A percentile compares a stretch with the other conserved stretches of the same genome.
These are phyloP conservation scores for Yarrowia divulgata DNA, from an alignment of 805 yeast genomes.

Conservation along the genomic window DNA sequence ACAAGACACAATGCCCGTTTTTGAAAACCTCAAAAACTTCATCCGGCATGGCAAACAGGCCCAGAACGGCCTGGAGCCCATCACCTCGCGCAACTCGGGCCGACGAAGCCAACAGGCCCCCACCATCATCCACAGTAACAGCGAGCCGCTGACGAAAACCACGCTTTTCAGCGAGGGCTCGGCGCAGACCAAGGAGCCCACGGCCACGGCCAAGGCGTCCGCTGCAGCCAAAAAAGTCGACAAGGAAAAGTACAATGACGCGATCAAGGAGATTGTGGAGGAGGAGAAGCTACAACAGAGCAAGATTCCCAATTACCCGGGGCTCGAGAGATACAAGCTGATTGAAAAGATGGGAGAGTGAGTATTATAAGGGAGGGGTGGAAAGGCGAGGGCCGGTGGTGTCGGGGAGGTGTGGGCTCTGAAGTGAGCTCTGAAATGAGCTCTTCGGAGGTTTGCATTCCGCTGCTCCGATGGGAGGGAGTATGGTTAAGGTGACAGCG, in stretches of 20 bases:
- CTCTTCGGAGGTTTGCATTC: no score
- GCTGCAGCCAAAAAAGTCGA: constrained; percentile 40
- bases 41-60: constrained; percentile 72
- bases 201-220: neutral
- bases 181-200: constrained; percentile 17
- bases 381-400: neutral
- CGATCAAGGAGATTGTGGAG: constrained; percentile 53
- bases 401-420: no score
- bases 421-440: no score
- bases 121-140: constrained; percentile 23
- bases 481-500: no score
- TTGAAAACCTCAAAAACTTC: constrained; percentile 62
- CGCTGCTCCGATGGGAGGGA: no score
- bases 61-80: constrained; percentile 42
- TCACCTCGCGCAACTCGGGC: constrained; percentile 28
- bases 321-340: constrained; percentile 51
- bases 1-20: constrained; percentile 40
- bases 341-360: constrained; percentile 56
- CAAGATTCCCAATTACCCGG: constrained; percentile 52
- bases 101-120: constrained; percentile 33
- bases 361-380: neutral
- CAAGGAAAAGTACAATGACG: constrained; percentile 50
- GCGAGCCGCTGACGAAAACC: constrained; percentile 36
- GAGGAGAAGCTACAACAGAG: constrained; percentile 51
- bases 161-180: constrained; percentile 13